Evolutionary conservation across 2,329 filamentous ascomycete genomes (phyloP).

Genomic region (Eutypella sp.): DNA sequence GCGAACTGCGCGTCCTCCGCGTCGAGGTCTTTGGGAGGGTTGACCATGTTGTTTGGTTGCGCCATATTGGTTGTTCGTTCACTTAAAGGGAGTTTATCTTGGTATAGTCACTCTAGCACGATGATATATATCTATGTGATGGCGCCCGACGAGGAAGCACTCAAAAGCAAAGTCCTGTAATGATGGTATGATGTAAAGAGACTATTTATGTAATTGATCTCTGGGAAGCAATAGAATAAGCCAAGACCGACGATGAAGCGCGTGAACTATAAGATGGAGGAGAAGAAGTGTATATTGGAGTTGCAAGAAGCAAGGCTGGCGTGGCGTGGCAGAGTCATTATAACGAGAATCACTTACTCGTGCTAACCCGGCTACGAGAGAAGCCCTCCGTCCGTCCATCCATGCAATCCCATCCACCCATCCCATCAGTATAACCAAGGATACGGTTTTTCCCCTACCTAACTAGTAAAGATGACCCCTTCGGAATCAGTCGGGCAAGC

Average conservation of each 20-base stretch:
- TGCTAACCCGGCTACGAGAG: background rate
- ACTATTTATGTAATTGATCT: too few species aligned
- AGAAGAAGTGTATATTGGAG: background rate
- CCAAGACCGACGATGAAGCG: background rate
- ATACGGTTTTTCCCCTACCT: too few species aligned
- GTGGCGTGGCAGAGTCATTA: background rate
- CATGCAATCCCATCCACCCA: background rate
- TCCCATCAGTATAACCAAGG: too few species aligned
- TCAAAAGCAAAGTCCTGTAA: too few species aligned
- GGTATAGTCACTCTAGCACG: slow-evolving; percentile 2
- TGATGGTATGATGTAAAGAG: background rate
- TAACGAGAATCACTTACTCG: background rate
- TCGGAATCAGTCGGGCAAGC: slow-evolving; percentile 1
- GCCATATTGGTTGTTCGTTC: slow-evolving; percentile 42
- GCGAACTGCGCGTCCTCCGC: slow-evolving; percentile 64
- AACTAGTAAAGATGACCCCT: background rate
- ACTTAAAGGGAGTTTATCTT: slow-evolving; percentile 10
- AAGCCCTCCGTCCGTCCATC: background rate
- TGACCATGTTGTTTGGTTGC: slow-evolving; percentile 59
- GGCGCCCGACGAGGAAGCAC: too few species aligned
- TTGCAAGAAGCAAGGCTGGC: background rate
- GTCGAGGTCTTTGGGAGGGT: slow-evolving; percentile 50
- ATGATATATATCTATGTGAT: background rate
- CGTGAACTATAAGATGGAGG: background rate
- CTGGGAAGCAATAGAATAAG: background rate